These are phyloP conservation scores for Kwoniella botswanensis DNA, from an alignment of 768 basidiomycete species.

Conservation along the genomic window DNA sequence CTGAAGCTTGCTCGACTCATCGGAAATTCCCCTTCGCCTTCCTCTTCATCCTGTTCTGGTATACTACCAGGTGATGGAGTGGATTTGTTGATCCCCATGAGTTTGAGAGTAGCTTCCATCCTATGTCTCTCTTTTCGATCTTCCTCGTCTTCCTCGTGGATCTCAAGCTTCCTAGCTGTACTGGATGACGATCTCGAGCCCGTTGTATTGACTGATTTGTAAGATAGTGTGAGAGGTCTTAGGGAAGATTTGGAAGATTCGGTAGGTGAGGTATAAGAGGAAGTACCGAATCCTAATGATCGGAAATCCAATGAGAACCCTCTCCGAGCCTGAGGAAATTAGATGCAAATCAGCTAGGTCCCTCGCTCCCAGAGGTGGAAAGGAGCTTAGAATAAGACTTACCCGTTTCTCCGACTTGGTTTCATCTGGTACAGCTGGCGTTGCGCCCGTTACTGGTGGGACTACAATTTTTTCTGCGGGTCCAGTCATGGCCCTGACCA, in stretches of 20 bases:
- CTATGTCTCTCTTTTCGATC: conserved; percentile 85
- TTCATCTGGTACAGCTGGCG: conserved; percentile 25
- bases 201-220: not conserved
- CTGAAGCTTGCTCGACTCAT: not conserved
- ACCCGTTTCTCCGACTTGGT: conserved; percentile 47
- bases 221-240: conserved; percentile 28
- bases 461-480: conserved; percentile 9
- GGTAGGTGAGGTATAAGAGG: conserved; percentile 8
- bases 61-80: conserved; percentile 9
- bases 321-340: conserved; percentile 39
- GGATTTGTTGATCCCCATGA: conserved; percentile 79
- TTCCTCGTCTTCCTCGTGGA: conserved; percentile 81
- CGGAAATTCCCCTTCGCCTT: not conserved
- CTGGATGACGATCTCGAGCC: not conserved
- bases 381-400: conserved; percentile 16
- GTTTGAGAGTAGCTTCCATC: conserved; percentile 85
- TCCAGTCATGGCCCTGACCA: conserved; percentile 37
- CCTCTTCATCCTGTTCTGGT: conserved; percentile 13
- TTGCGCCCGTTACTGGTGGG: not conserved
- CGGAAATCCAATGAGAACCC: conserved; percentile 56
- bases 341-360: not conserved
- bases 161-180: conserved; percentile 77
- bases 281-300: conserved; percentile 47
- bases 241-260: conserved; percentile 23
- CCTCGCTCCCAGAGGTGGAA: not conserved